These are phyloP conservation scores for Alectoria sarmentosa DNA, from an alignment of 495 filamentous ascomycete species.

Conservation along the genomic window DNA sequence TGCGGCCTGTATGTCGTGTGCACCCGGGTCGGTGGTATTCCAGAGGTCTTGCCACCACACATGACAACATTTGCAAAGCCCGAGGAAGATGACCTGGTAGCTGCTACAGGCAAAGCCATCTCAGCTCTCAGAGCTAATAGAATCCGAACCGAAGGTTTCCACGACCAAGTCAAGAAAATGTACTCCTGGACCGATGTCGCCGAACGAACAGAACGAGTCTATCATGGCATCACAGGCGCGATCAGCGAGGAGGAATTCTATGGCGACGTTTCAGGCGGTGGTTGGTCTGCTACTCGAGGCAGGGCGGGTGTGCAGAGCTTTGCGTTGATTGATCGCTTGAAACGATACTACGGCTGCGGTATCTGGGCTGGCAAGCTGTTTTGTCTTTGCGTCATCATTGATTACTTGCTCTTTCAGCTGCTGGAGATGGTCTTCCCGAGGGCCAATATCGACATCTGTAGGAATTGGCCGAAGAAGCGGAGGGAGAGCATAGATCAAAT, in stretches of 20 bases:
- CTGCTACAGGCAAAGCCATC: conserved; percentile 76
- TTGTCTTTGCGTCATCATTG: conserved; percentile 87
- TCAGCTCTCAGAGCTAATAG: conserved; percentile 69
- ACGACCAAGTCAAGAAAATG: conserved; percentile 95
- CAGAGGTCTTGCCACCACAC: conserved; percentile 84
- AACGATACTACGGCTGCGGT: conserved; percentile 98
- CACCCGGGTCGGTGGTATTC: conserved; percentile 92
- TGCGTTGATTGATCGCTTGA: conserved; percentile 86
- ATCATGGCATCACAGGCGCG: conserved; percentile 79
- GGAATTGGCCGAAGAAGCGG: conserved; percentile 80
- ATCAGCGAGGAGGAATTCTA: conserved; percentile 84
- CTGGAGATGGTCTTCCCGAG: conserved; percentile 83
- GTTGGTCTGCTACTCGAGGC: conserved; percentile 63
- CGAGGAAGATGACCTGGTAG: conserved; percentile 84
- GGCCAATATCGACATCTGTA: conserved; percentile 76
- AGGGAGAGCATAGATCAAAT: conserved; percentile 1
- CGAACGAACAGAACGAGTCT: conserved; percentile 85
- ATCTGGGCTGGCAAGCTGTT: conserved; percentile 98
- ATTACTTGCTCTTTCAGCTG: conserved; percentile 81
- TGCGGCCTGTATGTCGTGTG: conserved; percentile 96
- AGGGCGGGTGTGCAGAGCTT: conserved; percentile 71
- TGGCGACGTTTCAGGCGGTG: conserved; percentile 58
- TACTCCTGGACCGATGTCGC: conserved; percentile 98
- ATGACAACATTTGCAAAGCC: conserved; percentile 94
- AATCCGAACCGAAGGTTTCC: conserved; percentile 86